These are phyloP conservation scores for Suhomyces tanzawaensis DNA, from an alignment of 805 yeast genomes.

Conservation along the genomic window DNA sequence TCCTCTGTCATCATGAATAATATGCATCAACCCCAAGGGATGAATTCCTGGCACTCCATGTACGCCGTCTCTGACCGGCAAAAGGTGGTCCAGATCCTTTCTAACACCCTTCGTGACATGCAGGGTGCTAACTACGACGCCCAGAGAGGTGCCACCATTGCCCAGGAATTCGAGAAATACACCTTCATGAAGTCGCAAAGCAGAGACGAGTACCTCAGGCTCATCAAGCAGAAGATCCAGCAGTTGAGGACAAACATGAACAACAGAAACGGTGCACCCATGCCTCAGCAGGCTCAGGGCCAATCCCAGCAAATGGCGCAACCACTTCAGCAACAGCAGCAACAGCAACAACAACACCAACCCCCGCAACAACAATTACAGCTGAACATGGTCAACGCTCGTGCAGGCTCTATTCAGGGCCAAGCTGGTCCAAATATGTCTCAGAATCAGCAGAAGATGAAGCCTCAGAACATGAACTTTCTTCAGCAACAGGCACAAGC, in stretches of 20 bases:
- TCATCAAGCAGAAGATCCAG: conserved; percentile 38
- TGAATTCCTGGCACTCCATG: conserved; percentile 25
- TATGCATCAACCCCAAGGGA: conserved; percentile 20
- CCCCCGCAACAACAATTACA: conserved; percentile 5
- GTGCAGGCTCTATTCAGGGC: conserved; percentile 3
- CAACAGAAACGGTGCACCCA: conserved; percentile 1
- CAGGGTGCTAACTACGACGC: conserved; percentile 32
- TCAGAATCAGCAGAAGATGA: conserved; percentile 14
- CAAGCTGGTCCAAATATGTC: background rate
- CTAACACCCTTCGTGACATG: conserved; percentile 36
- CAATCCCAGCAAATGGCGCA: conserved; percentile 15
- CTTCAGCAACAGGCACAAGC: conserved; percentile 50
- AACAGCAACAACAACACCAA: conserved; percentile 19
- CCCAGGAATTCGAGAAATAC: conserved; percentile 69
- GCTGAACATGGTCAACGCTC: conserved; percentile 7
- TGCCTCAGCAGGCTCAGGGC: conserved; percentile 18
- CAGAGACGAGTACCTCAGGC: conserved; percentile 53
- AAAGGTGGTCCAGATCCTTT: conserved; percentile 37
- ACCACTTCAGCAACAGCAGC: conserved; percentile 18
- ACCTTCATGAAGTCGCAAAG: conserved; percentile 58
- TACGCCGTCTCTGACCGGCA: conserved; percentile 34
- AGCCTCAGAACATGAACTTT: conserved; percentile 20
- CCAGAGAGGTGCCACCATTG: conserved; percentile 42
- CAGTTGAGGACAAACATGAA: conserved; percentile 23
- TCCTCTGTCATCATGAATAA: conserved; percentile 11